Base-by-base conservation (phyloP, 2,329 filamentous ascomycete genomes). In the Fusarium albidum region DNA sequence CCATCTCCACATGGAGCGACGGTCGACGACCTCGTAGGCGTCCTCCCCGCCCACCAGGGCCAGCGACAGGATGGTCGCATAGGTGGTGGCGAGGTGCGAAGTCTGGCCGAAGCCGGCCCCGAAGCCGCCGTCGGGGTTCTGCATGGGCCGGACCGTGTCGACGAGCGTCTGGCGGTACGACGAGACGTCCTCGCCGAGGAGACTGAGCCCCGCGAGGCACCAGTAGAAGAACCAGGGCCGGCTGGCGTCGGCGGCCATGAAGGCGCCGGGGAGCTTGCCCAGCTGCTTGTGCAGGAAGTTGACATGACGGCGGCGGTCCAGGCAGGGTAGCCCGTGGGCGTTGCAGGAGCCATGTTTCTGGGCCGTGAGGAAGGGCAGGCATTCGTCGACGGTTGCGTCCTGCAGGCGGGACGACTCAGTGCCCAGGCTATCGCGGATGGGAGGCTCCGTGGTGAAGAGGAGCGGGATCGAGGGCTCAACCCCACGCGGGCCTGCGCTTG, bases 221-320 rank as follows among this genome's bases (percentile, higher is more conserved):
- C 95, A 99, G 77, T 97, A 98, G 60, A 96, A 82, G 68, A 96
- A 84, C 95, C 95, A 99, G 9, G 95, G 93, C 49, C 94, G 82
- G 69, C 90, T 93, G 27, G 95, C 89, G 78, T 99, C 95, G 63
- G 92, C 84, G 41, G 81, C 82, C 45, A 88, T 86, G 73, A 89
- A 96, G 4, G 77, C 78, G 8, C 82, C 76, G 0, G 94, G 91
- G 55, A 96, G 85, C 41, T 78, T 79, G 18, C 77, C 78, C 27
- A 89, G 74, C 62, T 77, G 79, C 61, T 78, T 80, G 60, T 81
- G 79, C 42, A 93, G 74, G 69, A 91, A 93, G 28, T 70, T 73
- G 53, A 84, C 77, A 73, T 89, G 86, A 34, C 77, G 77, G 55
- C 76, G 76, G 34, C 89, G 85, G 63, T 87, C 82, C n/a, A 99